A percentile compares a stretch with the other conserved stretches of the same genome.
Conservation (phyloP, 139 green algal genomes). For the Pedinophyceae sp. region DNA sequence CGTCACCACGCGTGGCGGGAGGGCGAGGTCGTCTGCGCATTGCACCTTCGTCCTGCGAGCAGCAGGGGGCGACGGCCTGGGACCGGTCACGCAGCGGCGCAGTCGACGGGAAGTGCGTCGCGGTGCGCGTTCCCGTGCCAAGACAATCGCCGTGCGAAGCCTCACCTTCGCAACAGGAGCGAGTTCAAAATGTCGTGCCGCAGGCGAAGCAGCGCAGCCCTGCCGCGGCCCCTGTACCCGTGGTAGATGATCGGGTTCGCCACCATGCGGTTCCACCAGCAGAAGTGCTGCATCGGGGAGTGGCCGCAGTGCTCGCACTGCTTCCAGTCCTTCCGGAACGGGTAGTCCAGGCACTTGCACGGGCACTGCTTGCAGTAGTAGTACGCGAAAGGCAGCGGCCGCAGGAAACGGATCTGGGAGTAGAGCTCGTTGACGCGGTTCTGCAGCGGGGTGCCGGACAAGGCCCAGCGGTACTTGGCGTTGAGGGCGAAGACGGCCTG, state of each 20-base stretch:
- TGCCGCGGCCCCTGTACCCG: slow-evolving; percentile 36
- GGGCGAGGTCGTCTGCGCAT: slow-evolving; percentile 74
- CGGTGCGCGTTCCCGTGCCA: too few species aligned
- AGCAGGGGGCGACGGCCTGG: background rate
- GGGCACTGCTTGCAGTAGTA: slow-evolving; percentile 77
- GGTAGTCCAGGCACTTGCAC: slow-evolving; percentile 58
- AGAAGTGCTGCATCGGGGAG: slow-evolving; percentile 19
- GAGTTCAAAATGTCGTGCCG: slow-evolving; percentile 20
- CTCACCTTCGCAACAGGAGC: slow-evolving; percentile 80
- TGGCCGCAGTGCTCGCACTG: slow-evolving; percentile 14
- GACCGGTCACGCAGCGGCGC: too few species aligned
- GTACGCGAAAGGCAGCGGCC: slow-evolving; percentile 72
- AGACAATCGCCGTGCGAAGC: too few species aligned
- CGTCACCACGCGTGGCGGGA: slow-evolving; percentile 60
- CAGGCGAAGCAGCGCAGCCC: slow-evolving; percentile 28
- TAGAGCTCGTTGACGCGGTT: slow-evolving; percentile 87
- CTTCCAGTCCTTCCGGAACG: slow-evolving; percentile 22
- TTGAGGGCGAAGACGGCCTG: slow-evolving; percentile 69
- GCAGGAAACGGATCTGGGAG: slow-evolving; percentile 70
- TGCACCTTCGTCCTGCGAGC: slow-evolving; percentile 15
- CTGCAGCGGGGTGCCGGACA: slow-evolving; percentile 70
- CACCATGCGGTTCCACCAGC: slow-evolving; percentile 54
- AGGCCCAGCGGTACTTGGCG: slow-evolving; percentile 50
- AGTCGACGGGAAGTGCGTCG: too few species aligned
- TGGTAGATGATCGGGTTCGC: slow-evolving; percentile 63